phyloP scores from a whole-genome alignment of 164 flowering plant species.

The Macadamia tetraphylla region DNA sequence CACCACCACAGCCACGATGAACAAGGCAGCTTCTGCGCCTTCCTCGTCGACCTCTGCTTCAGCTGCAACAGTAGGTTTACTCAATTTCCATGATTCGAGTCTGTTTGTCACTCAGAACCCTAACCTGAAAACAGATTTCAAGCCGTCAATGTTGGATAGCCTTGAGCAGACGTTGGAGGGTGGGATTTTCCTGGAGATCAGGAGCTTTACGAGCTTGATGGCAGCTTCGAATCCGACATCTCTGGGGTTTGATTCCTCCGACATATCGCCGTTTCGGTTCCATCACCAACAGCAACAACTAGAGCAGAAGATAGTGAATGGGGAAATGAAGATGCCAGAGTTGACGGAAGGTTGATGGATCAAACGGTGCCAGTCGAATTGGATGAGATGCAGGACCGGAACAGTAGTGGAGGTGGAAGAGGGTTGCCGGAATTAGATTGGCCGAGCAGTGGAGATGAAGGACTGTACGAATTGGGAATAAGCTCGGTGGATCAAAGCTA shows the following conservation, averaged over 20 bases:
- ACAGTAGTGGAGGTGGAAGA: slow-evolving; percentile 11
- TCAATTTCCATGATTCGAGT: slow-evolving; percentile 19
- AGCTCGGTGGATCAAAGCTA: slow-evolving; percentile 53
- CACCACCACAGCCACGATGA: slow-evolving; percentile 21
- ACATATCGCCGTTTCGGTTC: slow-evolving; percentile 17
- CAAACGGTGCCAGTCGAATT: slow-evolving; percentile 32
- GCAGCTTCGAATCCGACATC: slow-evolving; percentile 26
- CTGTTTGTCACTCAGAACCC: slow-evolving; percentile 13
- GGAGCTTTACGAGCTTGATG: slow-evolving; percentile 51
- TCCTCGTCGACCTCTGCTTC: slow-evolving; percentile 16
- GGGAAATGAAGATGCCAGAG: slow-evolving; percentile 26
- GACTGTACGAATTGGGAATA: slow-evolving; percentile 45
- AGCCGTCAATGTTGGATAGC: slow-evolving; percentile 9
- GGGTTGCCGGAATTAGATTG: slow-evolving; percentile 46
- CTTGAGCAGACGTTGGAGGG: slow-evolving; percentile 17
- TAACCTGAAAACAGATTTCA: slow-evolving; percentile 16
- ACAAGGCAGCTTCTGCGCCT: slow-evolving; percentile 24
- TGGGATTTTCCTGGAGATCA: slow-evolving; percentile 37
- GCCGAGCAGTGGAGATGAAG: slow-evolving; percentile 41
- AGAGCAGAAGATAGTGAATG: slow-evolving; percentile 13
- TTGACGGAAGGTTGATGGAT: slow-evolving; percentile 28
- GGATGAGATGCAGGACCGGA: slow-evolving; percentile 20
- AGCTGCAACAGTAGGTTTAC: not conserved
- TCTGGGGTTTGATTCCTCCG: slow-evolving; percentile 23
- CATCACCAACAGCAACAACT: slow-evolving; percentile 27